Evolutionary conservation across 148 eudicot genomes (phyloP), one percentile per base, ranked within the genome.

Genomic region (Fagopyrum tataricum): DNA sequence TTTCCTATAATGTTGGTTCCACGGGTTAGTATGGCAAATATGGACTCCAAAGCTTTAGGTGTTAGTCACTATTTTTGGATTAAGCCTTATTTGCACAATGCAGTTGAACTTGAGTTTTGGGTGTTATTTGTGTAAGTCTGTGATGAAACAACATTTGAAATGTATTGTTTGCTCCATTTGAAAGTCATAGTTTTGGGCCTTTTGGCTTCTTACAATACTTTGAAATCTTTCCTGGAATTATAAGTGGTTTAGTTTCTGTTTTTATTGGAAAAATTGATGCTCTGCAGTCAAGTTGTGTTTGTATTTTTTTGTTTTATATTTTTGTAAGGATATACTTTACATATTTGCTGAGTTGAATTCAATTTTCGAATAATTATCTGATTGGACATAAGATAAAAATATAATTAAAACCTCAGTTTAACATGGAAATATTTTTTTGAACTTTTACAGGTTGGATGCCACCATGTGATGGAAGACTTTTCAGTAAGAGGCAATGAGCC

Each of bases 401-500:
- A 31, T 31, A 31, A 31, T 31, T 0, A 42, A 71, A 71, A 42
- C 1, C 10, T 12, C 18, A 3, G 41, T 14, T n/a, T 43, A 5
- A 21, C n/a, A 10, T 71, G 18, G 49, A 18, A 18, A 23, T 31
- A 18, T 11, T 13, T n/a, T n/a, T 71, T 46, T 37, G 15, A 52
- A 20, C 23, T 14, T 53, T 53, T 23, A 26, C 82, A 94, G 98
- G 79, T 83, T 73, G 97, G 98, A 64, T 84, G 89, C 44, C 98
- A 94, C 79, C 98, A 91, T 82, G 79, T 79, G 43, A 86, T 77
- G 70, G 85, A 69, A 69, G 98, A 94, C 71, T 94, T 91, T 85
- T 83, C 91, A 24, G 91, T 85, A 52, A 89, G 91, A 75, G 97
- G 97, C 78, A 91, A 89, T 77, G 97, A 91, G 66, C 98, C 98